These are phyloP conservation scores for Ganoderma resinaceum DNA, from an alignment of 1,284 basidiomycete species.

Conservation along the genomic window DNA sequence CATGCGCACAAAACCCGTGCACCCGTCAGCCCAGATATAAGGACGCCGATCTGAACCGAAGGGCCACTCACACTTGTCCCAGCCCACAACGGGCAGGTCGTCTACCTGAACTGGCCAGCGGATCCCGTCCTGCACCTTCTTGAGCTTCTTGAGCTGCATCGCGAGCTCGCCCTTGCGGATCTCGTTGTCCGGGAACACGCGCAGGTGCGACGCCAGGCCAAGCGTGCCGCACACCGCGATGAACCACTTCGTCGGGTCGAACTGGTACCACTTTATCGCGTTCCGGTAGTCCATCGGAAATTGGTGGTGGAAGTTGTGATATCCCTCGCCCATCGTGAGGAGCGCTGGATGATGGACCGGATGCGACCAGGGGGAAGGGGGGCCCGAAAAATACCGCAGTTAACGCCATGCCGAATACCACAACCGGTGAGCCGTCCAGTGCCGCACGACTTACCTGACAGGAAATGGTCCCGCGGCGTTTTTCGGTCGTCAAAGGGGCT, in stretches of 20 bases:
- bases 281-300: conserved; percentile 90
- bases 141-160: conserved; percentile 84
- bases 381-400: neutral
- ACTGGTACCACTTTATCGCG: conserved; percentile 74
- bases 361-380: neutral
- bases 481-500: conserved; percentile 87
- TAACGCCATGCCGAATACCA: conserved; percentile 1
- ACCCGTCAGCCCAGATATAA: neutral
- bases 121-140: conserved; percentile 68
- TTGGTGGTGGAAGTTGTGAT: conserved; percentile 93
- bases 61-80: conserved; percentile 75
- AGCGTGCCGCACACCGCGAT: conserved; percentile 70
- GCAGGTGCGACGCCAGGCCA: conserved; percentile 81
- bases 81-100: conserved; percentile 76
- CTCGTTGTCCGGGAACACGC: conserved; percentile 88
- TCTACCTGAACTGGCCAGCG: conserved; percentile 72
- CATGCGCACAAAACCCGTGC: neutral
- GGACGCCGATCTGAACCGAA: neutral
- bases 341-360: conserved; percentile 55
- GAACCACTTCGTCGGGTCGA: conserved; percentile 84
- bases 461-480: conserved; percentile 83
- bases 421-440: neutral
- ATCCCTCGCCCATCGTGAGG: conserved; percentile 90
- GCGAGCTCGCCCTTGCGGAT: conserved; percentile 82
- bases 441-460: conserved; percentile 53